These are phyloP conservation scores for Pythium phragmitis DNA, from an alignment of 352 stramenopile species.

Conservation along the genomic window DNA sequence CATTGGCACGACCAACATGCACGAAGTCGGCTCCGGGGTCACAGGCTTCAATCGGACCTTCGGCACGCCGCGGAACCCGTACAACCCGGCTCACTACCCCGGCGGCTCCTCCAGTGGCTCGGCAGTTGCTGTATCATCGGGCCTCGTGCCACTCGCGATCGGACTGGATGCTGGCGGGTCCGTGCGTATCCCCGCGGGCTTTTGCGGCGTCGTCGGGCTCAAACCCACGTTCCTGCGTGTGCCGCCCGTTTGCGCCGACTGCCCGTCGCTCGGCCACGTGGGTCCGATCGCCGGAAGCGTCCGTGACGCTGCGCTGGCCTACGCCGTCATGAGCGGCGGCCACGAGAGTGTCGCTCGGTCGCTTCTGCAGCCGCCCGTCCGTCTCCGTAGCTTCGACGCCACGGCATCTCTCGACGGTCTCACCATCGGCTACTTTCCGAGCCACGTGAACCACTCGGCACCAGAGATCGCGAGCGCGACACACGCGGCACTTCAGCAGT, in stretches of 20 bases:
- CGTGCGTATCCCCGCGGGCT: constrained; percentile 87
- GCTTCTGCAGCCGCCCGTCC: constrained; percentile 44
- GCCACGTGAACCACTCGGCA: constrained; percentile 74
- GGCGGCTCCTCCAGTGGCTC: constrained; percentile 91
- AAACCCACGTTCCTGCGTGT: constrained; percentile 85
- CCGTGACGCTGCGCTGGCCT: constrained; percentile 79
- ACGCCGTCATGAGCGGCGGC: constrained; percentile 77
- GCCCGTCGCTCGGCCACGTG: constrained; percentile 68
- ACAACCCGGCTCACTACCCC: constrained; percentile 81
- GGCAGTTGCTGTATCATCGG: constrained; percentile 82
- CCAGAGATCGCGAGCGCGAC: constrained; percentile 51
- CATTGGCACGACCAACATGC: constrained; percentile 88
- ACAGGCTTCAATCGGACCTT: constrained; percentile 82
- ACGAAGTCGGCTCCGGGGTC: constrained; percentile 77
- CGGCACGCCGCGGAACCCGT: constrained; percentile 80
- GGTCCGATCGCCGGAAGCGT: constrained; percentile 81
- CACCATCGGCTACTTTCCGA: constrained; percentile 76
- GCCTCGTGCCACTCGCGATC: constrained; percentile 86
- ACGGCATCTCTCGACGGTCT: constrained; percentile 61
- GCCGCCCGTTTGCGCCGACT: constrained; percentile 51
- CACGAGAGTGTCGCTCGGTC: constrained; percentile 47
- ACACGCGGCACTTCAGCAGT: constrained; percentile 43
- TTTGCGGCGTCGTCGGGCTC: constrained; percentile 89
- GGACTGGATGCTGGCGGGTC: constrained; percentile 88
- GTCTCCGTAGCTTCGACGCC: constrained; percentile 57